Evolutionary conservation across 768 basidiomycete genomes (phyloP), one percentile per base, ranked within the genome.

Genomic region (Coprinellus micaceus): DNA sequence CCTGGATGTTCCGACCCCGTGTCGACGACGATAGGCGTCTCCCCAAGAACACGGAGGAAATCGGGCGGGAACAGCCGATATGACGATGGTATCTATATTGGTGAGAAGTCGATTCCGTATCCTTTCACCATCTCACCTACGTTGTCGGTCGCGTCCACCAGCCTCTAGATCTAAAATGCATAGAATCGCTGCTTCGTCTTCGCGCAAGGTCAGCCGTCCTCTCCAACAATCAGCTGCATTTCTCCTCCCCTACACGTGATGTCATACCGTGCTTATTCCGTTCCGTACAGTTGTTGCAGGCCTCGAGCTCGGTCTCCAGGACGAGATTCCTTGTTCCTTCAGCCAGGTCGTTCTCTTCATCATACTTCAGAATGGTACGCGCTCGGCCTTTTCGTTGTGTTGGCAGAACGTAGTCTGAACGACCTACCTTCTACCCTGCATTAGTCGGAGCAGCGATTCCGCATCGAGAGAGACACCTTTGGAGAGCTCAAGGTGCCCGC

Each of bases 381-480:
- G 13, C n/a, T n/a, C n/a, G n/a, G n/a, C n/a, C n/a, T n/a, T n/a
- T n/a, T n/a, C n/a, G n/a, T n/a, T n/a, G n/a, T n/a, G n/a, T n/a
- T n/a, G n/a, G n/a, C n/a, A n/a, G n/a, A n/a, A n/a, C n/a, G n/a
- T n/a, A n/a, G n/a, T n/a, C n/a, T n/a, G n/a, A n/a, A n/a, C n/a
- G n/a, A n/a, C n/a, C n/a, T n/a, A n/a, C n/a, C n/a, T n/a, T 33
- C 33, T 33, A 6, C 33, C 33, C 33, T 13, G 13, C 33, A 33
- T 33, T 33, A 79, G 77, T 71, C 77, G 15, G 70, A 66, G 26
- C 76, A 80, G 56, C 76, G 81, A 63, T 87, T 82, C 70, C 89
- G 95, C 57, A 75, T 79, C 22, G 96, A 99, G 73, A 86, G 78
- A 61, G 97, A 98, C 71, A 98, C 97, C 2, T 98, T 99, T 69